Base-by-base conservation (phyloP, 164 flowering plant species). In the Akebia trifoliata region DNA sequence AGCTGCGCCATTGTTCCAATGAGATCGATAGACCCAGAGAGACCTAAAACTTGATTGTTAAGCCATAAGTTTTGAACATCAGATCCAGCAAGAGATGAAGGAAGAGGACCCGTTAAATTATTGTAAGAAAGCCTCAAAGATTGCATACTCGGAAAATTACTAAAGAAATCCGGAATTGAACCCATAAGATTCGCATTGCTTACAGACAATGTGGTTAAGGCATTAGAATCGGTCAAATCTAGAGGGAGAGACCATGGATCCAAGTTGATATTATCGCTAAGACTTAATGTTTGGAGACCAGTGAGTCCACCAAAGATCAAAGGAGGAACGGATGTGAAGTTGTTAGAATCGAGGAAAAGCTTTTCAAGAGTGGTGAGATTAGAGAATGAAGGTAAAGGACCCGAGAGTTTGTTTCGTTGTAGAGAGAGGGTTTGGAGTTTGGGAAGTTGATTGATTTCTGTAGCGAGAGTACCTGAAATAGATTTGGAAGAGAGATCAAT, bases 51-150 rank as follows among this genome's bases (percentile, higher is more conserved):
- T 61, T 78, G 83, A 66, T 78, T 73, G 42, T 81, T 81, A 4
- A 81, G 59, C 75, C 76, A 72, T 9, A 81, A 30, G 36, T 59
- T 71, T 34, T 54, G 66, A 18, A 81, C 42, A 8, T 15, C 45
- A 14, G 81, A 74, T 0, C 60, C 59, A 1, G 61, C 67, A 4
- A 81, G 54, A 1, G 79, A 59, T 0, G 29, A 1, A 2, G 86
- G 86, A 6, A 81, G 42, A 1, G 63, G 8, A 6, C 86, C 86
- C 0, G 81, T 67, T 5, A 81, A 65, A 35, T 78, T 73, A 65
- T 81, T 81, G 49, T 81, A 81, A 0, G 83, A 78, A 24, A 81
- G 74, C 30, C 73, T 56, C 8, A 81, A 32, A 22, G 48, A 12
- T 21, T 65, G 65, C 18, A 81, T 36, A 47, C 62, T 78, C 2